These are phyloP conservation scores for Stemphylium beticola DNA, from an alignment of 2,329 filamentous ascomycete species.

Conservation along the genomic window DNA sequence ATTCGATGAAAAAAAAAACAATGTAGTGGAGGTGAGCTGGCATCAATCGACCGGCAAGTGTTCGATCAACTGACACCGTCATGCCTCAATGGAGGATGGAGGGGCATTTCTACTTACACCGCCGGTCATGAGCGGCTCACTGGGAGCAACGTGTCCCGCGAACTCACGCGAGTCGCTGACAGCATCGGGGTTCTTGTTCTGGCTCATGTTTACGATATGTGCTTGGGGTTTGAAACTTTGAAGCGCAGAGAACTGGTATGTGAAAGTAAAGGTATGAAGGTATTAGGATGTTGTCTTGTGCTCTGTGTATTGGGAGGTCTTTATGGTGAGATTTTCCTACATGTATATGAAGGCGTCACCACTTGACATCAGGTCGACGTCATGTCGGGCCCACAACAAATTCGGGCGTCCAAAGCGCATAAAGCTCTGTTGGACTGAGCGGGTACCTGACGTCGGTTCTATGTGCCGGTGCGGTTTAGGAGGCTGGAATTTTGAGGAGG, in stretches of 20 bases:
- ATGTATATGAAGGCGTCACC: constrained; percentile 16
- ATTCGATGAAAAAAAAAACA: not conserved
- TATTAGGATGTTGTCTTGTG: not conserved
- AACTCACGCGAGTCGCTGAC: constrained; percentile 62
- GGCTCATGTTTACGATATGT: constrained; percentile 51
- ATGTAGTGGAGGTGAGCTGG: not conserved
- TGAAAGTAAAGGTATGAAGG: not conserved
- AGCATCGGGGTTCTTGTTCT: constrained; percentile 62
- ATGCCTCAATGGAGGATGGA: not conserved
- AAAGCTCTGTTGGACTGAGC: not conserved
- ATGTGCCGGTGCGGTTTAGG: not conserved
- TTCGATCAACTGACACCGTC: not conserved
- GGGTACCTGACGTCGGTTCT: constrained; percentile 9
- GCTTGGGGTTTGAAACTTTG: not conserved
- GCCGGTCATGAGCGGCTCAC: constrained; percentile 60
- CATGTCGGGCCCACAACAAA: constrained; percentile 6
- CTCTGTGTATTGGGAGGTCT: not conserved
- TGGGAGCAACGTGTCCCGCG: constrained; percentile 56
- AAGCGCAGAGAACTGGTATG: not conserved
- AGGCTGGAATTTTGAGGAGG: not conserved
- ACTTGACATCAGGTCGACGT: constrained; percentile 23
- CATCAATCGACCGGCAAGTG: no score
- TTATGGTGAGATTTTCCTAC: not conserved
- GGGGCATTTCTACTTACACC: constrained; percentile 55
- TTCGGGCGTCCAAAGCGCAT: not conserved